Evolutionary conservation across 1,284 basidiomycete species (phyloP), one percentile per base, ranked within the genome.

Genomic region (Phenoliferia sp.): DNA sequence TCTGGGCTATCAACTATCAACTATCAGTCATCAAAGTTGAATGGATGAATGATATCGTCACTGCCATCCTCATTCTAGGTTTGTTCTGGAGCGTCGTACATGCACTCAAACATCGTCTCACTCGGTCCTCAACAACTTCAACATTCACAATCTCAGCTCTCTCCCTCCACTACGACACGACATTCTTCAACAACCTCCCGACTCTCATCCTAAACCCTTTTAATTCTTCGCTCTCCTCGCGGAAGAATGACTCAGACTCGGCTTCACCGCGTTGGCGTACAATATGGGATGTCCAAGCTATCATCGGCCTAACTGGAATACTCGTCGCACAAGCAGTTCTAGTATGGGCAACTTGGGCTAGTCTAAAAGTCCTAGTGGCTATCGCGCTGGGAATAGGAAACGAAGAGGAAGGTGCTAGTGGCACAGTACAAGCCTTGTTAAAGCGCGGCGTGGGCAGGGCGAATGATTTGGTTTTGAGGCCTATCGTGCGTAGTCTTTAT

Each of bases 261-360:
- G n/a, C n/a, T n/a, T n/a, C 39, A 22, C 12, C 39, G 39, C 39
- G 39, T 22, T 44, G 39, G 39, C 39, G 39, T 22, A 44, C 39
- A 44, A 12, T 28, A 2, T 68, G 61, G 59, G 66, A 66, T 52
- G 26, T 59, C 0, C 59, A 31, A 5, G 56, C 62, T 7, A 1
- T 66, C 3, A 17, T 59, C 15, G 61, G 31, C 3, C 34, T 67
- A 12, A 29, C 28, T 2, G 59, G 54, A 4, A 19, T 63, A n/a
- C 16, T 65, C 28, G 34, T 59, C 22, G 60, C 60, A 1, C 65
- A 69, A 55, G 33, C 10, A 1, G 61, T 63, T 5, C 63, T 71
- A 34, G 15, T 65, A 31, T 12, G 15, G 3, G 67, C 68, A 4
- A 48, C 44, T 1, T 44, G 15, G 35, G 63, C 28, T 3, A 60